Base-by-base conservation (phyloP, 75 land plant genomes). In the Sequoia sempervirens region DNA sequence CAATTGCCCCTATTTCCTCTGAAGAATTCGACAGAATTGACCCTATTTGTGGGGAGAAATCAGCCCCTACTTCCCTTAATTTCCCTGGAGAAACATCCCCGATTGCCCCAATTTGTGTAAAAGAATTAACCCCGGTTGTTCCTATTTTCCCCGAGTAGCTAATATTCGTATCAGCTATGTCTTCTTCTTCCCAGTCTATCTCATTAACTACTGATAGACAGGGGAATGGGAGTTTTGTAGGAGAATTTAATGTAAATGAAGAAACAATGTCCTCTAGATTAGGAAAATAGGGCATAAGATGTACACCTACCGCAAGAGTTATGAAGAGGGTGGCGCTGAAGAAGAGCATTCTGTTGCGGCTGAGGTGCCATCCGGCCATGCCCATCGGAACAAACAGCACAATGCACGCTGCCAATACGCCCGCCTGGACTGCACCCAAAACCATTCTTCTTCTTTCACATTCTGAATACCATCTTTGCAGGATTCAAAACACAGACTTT, bases 301-400 rank as follows among this genome's bases (percentile, higher is more conserved):
- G 99, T 28, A 97, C 96, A 18, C 87, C 82, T 43, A 96, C 92
- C 43, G 95, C 94, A 64, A 94, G 92, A 61, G 93, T 81, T 40
- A 96, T 94, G 92, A 96, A 96, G 80, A 97, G 89, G 30, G 92
- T 90, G 13, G 92, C 90, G 79, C 95, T 89, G 91, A 97, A 92
- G 82, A 97, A 96, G 73, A 97, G 93, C 79, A 96, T 84, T 85
- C 91, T 92, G 90, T 94, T 96, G 36, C 99, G 93, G 72, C 95
- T 90, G 23, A 97, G 89, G 68, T 97, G 98, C 91, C 89, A 95
- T 0, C 96, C 96, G 3, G 99, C 96, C 94, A 97, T 88, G 2
- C 87, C 95, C 90, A 97, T 86, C 36, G 99, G 99, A 34, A 91
- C 87, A 66, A 96, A 91, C n/a, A 94, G 82, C 54, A 97, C 98